Evolutionary conservation across 148 eudicot genomes (phyloP), one percentile per base, ranked within the genome.

Genomic region (Cornus controversa): DNA sequence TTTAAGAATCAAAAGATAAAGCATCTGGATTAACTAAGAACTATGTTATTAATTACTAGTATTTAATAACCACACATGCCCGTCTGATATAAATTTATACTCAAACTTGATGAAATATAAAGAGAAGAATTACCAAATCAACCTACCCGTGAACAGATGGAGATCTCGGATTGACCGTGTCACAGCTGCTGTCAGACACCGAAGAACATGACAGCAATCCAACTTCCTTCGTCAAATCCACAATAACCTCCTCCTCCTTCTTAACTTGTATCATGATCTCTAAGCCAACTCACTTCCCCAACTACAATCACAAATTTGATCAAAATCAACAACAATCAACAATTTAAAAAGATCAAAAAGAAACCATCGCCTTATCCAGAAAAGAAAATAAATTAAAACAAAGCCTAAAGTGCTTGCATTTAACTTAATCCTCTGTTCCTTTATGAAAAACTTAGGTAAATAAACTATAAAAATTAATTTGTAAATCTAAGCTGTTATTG

Each of bases 101-200:
- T 50, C 28, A 53, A 22, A 16, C 20, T 29, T 16, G 37, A 29
- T 0, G 7, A 31, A 28, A 57, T 24, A 4, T 13, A 37, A 7
- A 29, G 5, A 53, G 42, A 20, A 66, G 74, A 18, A 65, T 22
- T n/a, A 11, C 18, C 27, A 79, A 67, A 53, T 24, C 26, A 34
- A 57, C 77, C 54, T 82, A 85, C 92, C 81, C 73, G 53, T 69
- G 66, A 67, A 81, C 77, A 76, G 60, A 77, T 28, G 80, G 72
- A 68, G 84, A 80, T 71, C 60, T 53, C 10, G 72, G 86, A 36
- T 82, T 78, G 34, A 63, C 58, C 23, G 74, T 77, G 40, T 85
- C 88, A 71, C 78, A 81, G 66, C 87, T 89, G 47, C 80, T 77
- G 24, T 83, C 84, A 45, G 88, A 85, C 78, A 83, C 70, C n/a